Evolutionary conservation across 176 grass and related monocot species (phyloP), one percentile per base, ranked within the genome.

Genomic region (Guadua angustifolia): DNA sequence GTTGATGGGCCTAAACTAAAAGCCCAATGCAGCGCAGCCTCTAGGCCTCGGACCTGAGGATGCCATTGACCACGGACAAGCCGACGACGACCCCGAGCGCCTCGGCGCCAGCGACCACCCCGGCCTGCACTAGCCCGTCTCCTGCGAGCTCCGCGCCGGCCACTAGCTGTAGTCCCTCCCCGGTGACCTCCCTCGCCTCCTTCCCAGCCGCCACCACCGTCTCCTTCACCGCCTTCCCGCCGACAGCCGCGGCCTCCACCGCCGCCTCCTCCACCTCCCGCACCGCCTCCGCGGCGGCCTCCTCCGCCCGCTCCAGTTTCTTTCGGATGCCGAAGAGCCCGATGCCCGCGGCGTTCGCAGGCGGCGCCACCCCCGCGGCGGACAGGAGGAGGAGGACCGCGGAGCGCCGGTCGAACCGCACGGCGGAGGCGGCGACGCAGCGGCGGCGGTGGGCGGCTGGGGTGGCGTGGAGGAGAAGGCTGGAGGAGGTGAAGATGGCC

Each of bases 301-400:
- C 87, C 82, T 92, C 92, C 74, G 89, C 89, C 60, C 82, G 61
- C 82, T 92, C 82, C 75, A 97, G 88, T 32, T 82, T 87, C 81
- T 94, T 97, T 52, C 95, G 82, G 90, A 97, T 87, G 57, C 95
- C 95, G 75, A 97, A 97, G 1, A 97, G 82, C 18, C 90, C 90
- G 58, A 97, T 92, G 68, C 88, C 59, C 5, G 53, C 84, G 2
- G 94, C 90, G 60, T 85, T 66, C 40, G 95, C 92, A 0, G 81
- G 42, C 3, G 74, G 58, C 29, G 63, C 22, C 26, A 5, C 42
- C 24, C 65, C 32, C 6, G 86, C 87, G 71, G 88, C 73, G 8
- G 89, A 79, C 39, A 97, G 84, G 35, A 97, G 88, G 57, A 97
- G 88, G 39, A 92, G 90, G 36, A 66, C 83, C 12, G 90, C 87